Conservation (phyloP, 257 asterid genomes). For the Solanum ossicruentum region DNA sequence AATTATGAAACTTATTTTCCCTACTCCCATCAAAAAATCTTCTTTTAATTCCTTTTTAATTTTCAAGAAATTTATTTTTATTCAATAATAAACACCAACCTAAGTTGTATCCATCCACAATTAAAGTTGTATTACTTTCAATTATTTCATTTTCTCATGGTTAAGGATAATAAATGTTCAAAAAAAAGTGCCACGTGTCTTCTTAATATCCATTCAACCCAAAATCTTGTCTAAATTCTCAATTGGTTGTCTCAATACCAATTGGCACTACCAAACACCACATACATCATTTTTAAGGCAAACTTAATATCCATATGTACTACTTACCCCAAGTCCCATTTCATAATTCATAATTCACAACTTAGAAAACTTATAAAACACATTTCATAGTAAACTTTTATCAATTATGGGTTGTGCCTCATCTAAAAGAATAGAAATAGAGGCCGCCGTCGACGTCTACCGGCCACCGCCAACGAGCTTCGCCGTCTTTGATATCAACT, state of each 20-base stretch:
- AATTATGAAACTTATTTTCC: not conserved
- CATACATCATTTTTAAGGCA: constrained; percentile 1
- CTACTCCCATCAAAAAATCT: too few relatives aligned
- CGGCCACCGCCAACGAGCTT: constrained; percentile 78
- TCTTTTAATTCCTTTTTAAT: too few relatives aligned
- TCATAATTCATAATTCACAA: not conserved
- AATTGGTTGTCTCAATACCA: constrained; percentile 6
- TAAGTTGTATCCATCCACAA: not conserved
- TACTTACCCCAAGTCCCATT: not conserved
- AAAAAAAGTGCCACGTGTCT: not conserved
- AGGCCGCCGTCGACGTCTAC: constrained; percentile 52
- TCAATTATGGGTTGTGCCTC: constrained; percentile 68
- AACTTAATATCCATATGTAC: not conserved
- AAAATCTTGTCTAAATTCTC: not conserved
- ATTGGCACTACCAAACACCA: constrained; percentile 7
- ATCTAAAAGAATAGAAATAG: constrained; percentile 47
- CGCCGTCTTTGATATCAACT: constrained; percentile 58
- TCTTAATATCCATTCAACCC: not conserved
- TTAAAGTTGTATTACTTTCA: not conserved
- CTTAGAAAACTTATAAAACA: not conserved
- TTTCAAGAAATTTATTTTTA: not conserved
- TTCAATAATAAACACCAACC: not conserved
- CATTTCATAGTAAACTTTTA: not conserved
- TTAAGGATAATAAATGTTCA: not conserved
- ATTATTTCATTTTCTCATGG: not conserved